Conservation (phyloP, 257 asterid species). For the Anisodus tanguticus region DNA sequence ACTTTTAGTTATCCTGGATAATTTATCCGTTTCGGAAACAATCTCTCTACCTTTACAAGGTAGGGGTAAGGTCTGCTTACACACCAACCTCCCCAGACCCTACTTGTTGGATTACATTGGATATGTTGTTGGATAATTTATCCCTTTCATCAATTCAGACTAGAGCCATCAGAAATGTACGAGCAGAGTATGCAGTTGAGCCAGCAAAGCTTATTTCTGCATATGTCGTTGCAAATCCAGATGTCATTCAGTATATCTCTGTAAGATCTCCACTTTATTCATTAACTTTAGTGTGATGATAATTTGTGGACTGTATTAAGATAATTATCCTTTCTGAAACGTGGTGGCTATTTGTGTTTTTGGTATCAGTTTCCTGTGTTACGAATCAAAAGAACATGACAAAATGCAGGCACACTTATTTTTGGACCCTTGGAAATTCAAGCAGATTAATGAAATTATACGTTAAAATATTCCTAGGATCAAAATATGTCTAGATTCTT, state of each 20-base stretch:
- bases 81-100: no score
- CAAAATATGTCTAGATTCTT: slow-evolving; percentile 1
- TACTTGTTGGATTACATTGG: no score
- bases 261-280: slow-evolving; percentile 54
- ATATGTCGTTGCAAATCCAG: slow-evolving; percentile 79
- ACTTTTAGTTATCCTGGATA: background rate
- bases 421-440: background rate
- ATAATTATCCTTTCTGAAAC: background rate
- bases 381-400: background rate
- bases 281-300: slow-evolving; percentile 1
- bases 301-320: slow-evolving; percentile 3
- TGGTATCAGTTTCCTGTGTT: background rate
- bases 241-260: slow-evolving; percentile 76
- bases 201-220: slow-evolving; percentile 91
- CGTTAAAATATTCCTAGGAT: background rate
- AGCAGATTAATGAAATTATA: background rate
- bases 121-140: background rate
- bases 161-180: slow-evolving; percentile 90
- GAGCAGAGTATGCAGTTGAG: slow-evolving; percentile 98
- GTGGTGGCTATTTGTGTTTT: background rate
- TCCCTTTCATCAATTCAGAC: slow-evolving; percentile 52
- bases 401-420: background rate
- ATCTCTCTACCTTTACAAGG: no score
- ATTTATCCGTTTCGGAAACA: background rate
- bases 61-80: no score